Conservation (phyloP, 2,329 filamentous ascomycete genomes). For the Monilinia aucupariae region DNA sequence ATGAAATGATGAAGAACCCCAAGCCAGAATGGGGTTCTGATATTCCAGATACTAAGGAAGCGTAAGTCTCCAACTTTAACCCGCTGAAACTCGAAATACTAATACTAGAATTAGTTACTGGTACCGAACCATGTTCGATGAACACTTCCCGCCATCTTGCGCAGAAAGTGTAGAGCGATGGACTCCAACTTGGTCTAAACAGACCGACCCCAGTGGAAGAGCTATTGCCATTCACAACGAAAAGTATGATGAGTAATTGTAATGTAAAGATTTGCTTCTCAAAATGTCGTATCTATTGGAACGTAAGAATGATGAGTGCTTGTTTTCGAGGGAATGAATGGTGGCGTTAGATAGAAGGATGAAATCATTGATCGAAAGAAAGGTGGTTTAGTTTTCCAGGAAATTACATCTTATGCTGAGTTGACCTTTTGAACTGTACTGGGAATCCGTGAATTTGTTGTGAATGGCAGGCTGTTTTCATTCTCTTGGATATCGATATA, state of each 20-base stretch:
- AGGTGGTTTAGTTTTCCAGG: constrained; percentile 6
- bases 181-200: constrained; percentile 96
- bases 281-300: background rate
- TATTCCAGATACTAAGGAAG: constrained; percentile 94
- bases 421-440: background rate
- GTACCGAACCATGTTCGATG: constrained; percentile 98
- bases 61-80: constrained; percentile 47
- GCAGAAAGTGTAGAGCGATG: constrained; percentile 92
- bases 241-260: constrained; percentile 55
- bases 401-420: constrained; percentile 1
- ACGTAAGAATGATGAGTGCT: background rate
- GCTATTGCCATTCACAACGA: constrained; percentile 70
- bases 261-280: constrained; percentile 18
- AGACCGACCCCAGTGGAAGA: constrained; percentile 87
- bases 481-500: background rate
- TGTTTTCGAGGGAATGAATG: background rate
- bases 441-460: background rate
- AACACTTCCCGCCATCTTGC: constrained; percentile 91
- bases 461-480: background rate
- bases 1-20: constrained; percentile 98
- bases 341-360: constrained; percentile 19
- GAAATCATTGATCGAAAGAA: constrained; percentile 6
- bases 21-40: constrained; percentile 94
- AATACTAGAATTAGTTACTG: constrained; percentile 59
- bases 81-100: background rate